Percentiles rank a stretch among this genome's conserved stretches.
Conservation (phyloP, 1,284 basidiomycete species). For the Dichomitus squalens region DNA sequence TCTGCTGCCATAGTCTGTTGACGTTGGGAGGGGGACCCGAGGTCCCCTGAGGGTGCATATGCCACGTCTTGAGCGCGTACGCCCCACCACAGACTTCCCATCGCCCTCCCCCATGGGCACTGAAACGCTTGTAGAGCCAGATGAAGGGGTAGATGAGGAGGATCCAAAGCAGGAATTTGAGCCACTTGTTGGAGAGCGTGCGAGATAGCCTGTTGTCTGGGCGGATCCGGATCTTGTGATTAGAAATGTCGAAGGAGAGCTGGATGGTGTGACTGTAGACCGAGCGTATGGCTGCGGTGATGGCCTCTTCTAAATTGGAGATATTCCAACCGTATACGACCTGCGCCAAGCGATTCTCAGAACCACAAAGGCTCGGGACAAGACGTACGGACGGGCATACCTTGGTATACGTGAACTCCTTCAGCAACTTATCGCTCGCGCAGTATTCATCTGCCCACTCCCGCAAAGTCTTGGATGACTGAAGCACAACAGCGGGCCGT, state of each 20-base stretch:
- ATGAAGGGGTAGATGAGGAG: constrained; percentile 72
- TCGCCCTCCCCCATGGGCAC: constrained; percentile 57
- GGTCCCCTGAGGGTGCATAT: constrained; percentile 31
- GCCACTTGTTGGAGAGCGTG: constrained; percentile 63
- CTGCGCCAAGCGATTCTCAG: constrained; percentile 33
- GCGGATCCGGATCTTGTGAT: constrained; percentile 56
- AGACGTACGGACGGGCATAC: constrained; percentile 28
- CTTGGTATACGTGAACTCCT: constrained; percentile 69
- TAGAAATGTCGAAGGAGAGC: constrained; percentile 49
- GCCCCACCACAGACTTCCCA: constrained; percentile 74
- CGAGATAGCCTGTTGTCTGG: constrained; percentile 63
- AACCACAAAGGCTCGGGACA: neutral
- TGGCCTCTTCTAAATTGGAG: constrained; percentile 53
- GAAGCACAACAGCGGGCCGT: constrained; percentile 30
- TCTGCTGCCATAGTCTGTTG: constrained; percentile 30
- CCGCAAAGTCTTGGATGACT: constrained; percentile 55
- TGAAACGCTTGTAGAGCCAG: constrained; percentile 71
- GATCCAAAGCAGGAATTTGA: constrained; percentile 65
- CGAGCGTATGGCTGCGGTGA: constrained; percentile 48
- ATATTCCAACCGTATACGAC: constrained; percentile 73
- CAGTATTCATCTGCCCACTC: constrained; percentile 77
- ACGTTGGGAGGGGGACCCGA: constrained; percentile 16
- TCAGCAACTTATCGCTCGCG: constrained; percentile 57
- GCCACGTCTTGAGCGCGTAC: constrained; percentile 58
- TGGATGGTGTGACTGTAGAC: constrained; percentile 52